Evolutionary conservation across 345 rosid species (phyloP).

Genomic region (Noccaea bulbosa): DNA sequence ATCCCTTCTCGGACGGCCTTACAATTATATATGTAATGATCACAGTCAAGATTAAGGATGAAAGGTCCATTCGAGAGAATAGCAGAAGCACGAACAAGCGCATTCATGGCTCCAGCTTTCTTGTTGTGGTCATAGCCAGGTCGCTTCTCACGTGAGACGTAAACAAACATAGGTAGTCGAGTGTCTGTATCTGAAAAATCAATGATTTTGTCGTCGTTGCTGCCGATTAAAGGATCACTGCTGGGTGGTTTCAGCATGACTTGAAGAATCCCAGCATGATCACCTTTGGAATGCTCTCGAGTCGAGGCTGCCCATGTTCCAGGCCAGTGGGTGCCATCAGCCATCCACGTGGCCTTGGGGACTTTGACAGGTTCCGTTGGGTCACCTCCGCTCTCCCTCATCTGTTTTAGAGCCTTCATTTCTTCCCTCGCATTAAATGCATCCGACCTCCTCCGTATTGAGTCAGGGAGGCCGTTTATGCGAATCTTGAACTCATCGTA

Average conservation of each 20-base stretch:
- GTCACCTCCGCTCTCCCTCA: slow-evolving; percentile 75
- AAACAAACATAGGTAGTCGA: slow-evolving; percentile 90
- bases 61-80: slow-evolving; percentile 92
- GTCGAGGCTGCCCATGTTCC: slow-evolving; percentile 72
- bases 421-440: slow-evolving; percentile 98
- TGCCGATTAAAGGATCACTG: slow-evolving; percentile 64
- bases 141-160: slow-evolving; percentile 86
- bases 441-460: slow-evolving; percentile 89
- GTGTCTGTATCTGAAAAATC: slow-evolving; percentile 78
- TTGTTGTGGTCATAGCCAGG: slow-evolving; percentile 96
- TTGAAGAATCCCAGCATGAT: slow-evolving; percentile 89
- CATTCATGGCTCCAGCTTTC: slow-evolving; percentile 99
- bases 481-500: slow-evolving; percentile 95
- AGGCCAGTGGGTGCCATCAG: slow-evolving; percentile 98
- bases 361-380: slow-evolving; percentile 70
- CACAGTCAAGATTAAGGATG: slow-evolving; percentile 95
- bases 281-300: slow-evolving; percentile 84
- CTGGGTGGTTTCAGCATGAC: slow-evolving; percentile 98
- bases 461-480: slow-evolving; percentile 84
- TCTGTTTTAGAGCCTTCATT: slow-evolving; percentile 83
- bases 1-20: slow-evolving; percentile 92
- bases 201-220: slow-evolving; percentile 65
- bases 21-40: slow-evolving; percentile 89
- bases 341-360: slow-evolving; percentile 96
- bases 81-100: slow-evolving; percentile 84